These are phyloP conservation scores for Clarireedia hainanense DNA, from an alignment of 2,329 filamentous ascomycete species.

Conservation along the genomic window DNA sequence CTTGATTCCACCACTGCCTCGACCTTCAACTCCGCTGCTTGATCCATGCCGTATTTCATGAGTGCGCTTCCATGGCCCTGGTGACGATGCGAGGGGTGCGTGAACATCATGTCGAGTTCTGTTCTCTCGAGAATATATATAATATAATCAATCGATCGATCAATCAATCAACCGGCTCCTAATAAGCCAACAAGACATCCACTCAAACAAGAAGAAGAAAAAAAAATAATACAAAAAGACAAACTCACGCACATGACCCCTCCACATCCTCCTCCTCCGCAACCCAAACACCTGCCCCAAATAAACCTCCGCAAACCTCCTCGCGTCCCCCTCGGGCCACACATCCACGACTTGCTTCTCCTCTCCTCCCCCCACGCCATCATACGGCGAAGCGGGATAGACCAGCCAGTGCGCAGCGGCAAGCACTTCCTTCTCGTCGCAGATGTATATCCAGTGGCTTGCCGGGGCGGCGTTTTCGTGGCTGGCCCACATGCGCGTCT, in stretches of 20 bases:
- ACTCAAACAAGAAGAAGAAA: no score
- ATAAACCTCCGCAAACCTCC: no score
- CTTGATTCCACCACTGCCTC: background rate
- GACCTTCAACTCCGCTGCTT: background rate
- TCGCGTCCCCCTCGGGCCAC: no score
- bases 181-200: background rate
- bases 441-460: background rate
- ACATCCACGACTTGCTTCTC: no score
- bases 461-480: background rate
- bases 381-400: background rate
- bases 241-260: no score
- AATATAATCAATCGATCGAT: no score
- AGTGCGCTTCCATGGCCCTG: background rate
- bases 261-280: no score
- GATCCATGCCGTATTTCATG: background rate
- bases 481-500: background rate
- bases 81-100: background rate
- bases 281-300: no score
- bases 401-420: background rate
- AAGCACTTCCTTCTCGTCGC: background rate
- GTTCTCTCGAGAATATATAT: no score
- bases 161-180: no score
- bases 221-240: no score
- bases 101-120: background rate
- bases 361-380: background rate